These are phyloP conservation scores for Lentithecium fluviatile DNA, from an alignment of 495 filamentous ascomycete species.

Conservation along the genomic window DNA sequence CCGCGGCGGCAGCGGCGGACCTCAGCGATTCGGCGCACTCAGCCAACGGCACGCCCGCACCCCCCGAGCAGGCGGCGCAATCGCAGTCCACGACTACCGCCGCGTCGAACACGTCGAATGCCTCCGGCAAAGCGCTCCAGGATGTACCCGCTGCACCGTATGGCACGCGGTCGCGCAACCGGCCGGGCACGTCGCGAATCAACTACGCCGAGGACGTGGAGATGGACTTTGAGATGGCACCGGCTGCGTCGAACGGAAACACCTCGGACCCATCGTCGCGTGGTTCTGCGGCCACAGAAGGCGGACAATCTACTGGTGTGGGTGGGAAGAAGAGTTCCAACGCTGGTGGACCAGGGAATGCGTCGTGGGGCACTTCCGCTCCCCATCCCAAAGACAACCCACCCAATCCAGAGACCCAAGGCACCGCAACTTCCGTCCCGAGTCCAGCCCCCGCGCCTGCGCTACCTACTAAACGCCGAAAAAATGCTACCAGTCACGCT, in stretches of 20 bases:
- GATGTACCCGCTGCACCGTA: conserved; percentile 60
- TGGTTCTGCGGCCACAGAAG: conserved; percentile 26
- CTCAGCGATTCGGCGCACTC: conserved; percentile 25
- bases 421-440: conserved; percentile 62
- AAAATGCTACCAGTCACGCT: conserved; percentile 51
- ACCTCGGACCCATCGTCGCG: conserved; percentile 33
- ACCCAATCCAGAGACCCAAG: conserved; percentile 64
- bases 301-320: conserved; percentile 22
- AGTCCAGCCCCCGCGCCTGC: conserved; percentile 44
- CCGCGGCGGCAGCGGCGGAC: conserved; percentile 25
- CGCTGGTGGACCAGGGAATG: conserved; percentile 27
- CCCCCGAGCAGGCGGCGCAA: conserved; percentile 27
- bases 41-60: conserved; percentile 17
- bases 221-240: conserved; percentile 68
- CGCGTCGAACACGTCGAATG: conserved; percentile 46
- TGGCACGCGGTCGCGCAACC: conserved; percentile 92
- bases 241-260: conserved; percentile 26
- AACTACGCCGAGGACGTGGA: conserved; percentile 98
- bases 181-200: conserved; percentile 72
- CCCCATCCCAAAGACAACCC: conserved; percentile 29
- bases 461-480: conserved; percentile 65
- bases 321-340: conserved; percentile 29
- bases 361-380: conserved; percentile 27
- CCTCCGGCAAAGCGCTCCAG: conserved; percentile 29
- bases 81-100: conserved; percentile 54